Conservation (phyloP, 345 rosid species). For the Pistacia integerrima region DNA sequence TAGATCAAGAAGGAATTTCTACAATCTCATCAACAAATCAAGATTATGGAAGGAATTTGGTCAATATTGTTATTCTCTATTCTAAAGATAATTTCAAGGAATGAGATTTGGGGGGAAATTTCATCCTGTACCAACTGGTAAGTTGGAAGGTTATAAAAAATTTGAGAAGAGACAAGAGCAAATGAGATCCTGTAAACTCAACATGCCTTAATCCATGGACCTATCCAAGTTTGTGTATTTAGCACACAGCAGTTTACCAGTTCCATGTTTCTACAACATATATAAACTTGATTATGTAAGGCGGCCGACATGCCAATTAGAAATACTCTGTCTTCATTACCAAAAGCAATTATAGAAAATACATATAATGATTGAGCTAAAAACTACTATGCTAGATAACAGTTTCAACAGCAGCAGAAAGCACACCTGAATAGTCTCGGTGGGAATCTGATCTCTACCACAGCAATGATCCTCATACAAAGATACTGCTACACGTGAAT, state of each 20-base stretch:
- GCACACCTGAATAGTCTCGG: conserved; percentile 75
- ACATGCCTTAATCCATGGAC: neutral
- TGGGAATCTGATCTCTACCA: conserved; percentile 76
- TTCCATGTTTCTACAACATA: neutral
- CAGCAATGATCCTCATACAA: conserved; percentile 78
- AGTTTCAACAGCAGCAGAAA: conserved; percentile 21
- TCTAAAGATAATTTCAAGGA: neutral
- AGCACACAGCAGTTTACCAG: neutral
- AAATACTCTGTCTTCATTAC: neutral
- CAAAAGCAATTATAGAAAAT: conserved; percentile 1
- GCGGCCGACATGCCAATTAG: neutral
- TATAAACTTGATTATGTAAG: neutral
- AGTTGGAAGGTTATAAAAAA: neutral
- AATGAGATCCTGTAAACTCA: neutral
- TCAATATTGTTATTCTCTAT: neutral
- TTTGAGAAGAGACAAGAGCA: neutral
- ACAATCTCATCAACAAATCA: neutral
- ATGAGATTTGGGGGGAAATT: neutral
- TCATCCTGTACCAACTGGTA: neutral
- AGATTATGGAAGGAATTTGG: neutral
- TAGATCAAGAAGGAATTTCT: neutral
- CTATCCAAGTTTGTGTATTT: neutral
- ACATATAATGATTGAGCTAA: neutral
- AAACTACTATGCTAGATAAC: neutral
- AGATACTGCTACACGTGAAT: conserved; percentile 55